A percentile compares a stretch with the other conserved stretches of the same genome.
phyloP scores from a whole-genome alignment of 2,329 filamentous ascomycete species.

The Talaromyces sp. region DNA sequence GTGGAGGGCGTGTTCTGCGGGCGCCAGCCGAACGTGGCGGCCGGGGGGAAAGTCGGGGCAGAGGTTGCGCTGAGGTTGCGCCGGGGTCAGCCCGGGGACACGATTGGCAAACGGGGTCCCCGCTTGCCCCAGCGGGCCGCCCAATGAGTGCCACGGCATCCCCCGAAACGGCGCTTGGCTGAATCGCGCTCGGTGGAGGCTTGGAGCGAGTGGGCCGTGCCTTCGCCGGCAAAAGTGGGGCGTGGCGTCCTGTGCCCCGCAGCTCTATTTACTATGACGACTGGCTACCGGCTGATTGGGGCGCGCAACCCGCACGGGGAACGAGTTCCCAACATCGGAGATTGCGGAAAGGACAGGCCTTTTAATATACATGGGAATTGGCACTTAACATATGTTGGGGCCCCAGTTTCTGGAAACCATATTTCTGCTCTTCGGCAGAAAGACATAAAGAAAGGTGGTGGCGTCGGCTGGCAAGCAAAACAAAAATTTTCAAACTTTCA shows the following conservation, averaged over 20 bases:
- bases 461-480: neutral
- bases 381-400: neutral
- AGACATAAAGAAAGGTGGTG: neutral
- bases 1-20: neutral
- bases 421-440: neutral
- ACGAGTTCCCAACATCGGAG: neutral
- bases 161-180: neutral
- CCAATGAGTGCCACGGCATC: neutral
- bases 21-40: neutral
- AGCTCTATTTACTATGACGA: neutral
- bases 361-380: neutral
- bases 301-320: neutral
- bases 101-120: neutral
- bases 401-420: neutral
- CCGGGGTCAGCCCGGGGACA: neutral
- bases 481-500: neutral
- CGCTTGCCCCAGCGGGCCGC: neutral
- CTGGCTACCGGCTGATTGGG: neutral
- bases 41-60: neutral
- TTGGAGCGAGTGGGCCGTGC: neutral
- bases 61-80: neutral
- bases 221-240: neutral
- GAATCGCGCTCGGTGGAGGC: neutral
- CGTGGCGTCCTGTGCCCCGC: neutral
- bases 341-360: neutral